Percentiles rank a stretch among this genome's conserved stretches.
Evolutionary conservation across 2,329 filamentous ascomycete species (phyloP).

Genomic region (Fusarium sp.): DNA sequence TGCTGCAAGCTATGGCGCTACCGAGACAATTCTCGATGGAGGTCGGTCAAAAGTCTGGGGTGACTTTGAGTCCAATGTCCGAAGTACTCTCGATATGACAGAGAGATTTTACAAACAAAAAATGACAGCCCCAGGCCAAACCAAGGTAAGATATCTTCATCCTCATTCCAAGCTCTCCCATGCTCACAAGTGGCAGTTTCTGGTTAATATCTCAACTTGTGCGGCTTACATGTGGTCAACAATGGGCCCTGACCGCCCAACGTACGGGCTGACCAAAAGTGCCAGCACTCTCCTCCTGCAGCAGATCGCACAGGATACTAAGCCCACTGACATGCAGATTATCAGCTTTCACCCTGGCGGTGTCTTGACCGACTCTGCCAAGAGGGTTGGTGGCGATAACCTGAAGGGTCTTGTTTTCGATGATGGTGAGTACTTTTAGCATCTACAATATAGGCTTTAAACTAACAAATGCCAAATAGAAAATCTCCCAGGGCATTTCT

Average conservation of each 20-base stretch:
- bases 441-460: fast-evolving
- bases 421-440: not conserved
- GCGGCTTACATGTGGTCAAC: not conserved
- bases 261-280: not conserved
- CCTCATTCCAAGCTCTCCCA: fast-evolving
- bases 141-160: not conserved
- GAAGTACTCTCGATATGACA: not conserved
- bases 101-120: not conserved
- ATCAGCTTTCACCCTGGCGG: not conserved
- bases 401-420: not conserved
- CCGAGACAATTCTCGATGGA: not conserved
- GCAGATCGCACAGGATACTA: not conserved
- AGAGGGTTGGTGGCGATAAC: not conserved
- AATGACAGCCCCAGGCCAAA: fast-evolving
- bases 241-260: not conserved
- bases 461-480: not conserved
- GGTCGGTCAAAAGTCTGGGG: not conserved
- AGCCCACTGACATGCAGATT: not conserved
- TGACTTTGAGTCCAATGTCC: not conserved
- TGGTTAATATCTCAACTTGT: not conserved
- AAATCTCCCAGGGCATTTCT: not conserved
- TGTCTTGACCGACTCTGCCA: not conserved
- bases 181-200: not conserved
- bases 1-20: not conserved
- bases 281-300: not conserved